Percentiles rank a stretch among this genome's conserved stretches.
These are phyloP conservation scores for Magnusiomyces suaveolens DNA, from an alignment of 1,139 yeast species.

Conservation along the genomic window DNA sequence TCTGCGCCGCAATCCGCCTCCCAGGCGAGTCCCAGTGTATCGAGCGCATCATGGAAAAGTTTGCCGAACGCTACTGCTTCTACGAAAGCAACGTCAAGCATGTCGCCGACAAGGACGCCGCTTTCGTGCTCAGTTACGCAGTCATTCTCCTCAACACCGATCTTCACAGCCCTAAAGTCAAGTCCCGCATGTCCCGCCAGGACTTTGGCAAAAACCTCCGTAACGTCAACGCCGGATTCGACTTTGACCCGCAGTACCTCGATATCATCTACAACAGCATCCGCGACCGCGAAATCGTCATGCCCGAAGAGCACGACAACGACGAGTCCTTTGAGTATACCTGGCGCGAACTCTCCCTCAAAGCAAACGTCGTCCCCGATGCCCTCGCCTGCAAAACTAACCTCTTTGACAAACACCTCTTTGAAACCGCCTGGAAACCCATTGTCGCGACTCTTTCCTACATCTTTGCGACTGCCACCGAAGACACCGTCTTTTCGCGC, in stretches of 20 bases:
- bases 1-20: conserved; percentile 74
- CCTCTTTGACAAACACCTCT: conserved; percentile 60
- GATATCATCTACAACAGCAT: conserved; percentile 74
- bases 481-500: conserved; percentile 78
- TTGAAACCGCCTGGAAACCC: conserved; percentile 50
- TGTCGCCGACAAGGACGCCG: conserved; percentile 57
- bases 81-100: conserved; percentile 11
- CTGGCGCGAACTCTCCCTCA: conserved; percentile 75
- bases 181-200: conserved; percentile 75
- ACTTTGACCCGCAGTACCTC: conserved; percentile 66
- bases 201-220: conserved; percentile 72
- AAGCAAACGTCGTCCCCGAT: conserved; percentile 27
- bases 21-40: conserved; percentile 98
- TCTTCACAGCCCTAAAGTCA: conserved; percentile 68
- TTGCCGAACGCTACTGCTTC: conserved; percentile 66
- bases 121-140: conserved; percentile 85
- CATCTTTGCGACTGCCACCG: conserved; percentile 80
- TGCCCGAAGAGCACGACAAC: conserved; percentile 92
- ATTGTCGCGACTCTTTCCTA: conserved; percentile 60
- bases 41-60: conserved; percentile 79
- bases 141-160: conserved; percentile 90
- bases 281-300: conserved; percentile 77
- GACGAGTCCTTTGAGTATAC: conserved; percentile 87
- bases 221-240: conserved; percentile 62
- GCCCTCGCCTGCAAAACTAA: conserved; percentile 25